A percentile compares a stretch with the other conserved stretches of the same genome.
These are phyloP conservation scores for Magnaporthiopsis poae DNA, from an alignment of 2,329 filamentous ascomycete genomes.

Conservation along the genomic window DNA sequence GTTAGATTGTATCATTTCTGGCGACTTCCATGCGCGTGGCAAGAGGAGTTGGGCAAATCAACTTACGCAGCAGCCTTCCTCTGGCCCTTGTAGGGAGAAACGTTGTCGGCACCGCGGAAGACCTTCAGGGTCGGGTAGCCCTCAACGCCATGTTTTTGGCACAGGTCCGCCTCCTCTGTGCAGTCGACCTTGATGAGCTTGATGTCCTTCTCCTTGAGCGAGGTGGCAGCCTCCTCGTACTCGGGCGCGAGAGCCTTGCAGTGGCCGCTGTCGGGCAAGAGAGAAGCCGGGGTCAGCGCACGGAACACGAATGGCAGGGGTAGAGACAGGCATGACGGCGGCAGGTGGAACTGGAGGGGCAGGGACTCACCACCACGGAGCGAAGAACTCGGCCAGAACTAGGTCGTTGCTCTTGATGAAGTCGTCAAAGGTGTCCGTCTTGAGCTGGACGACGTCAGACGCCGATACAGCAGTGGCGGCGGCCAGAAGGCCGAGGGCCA, in stretches of 20 bases:
- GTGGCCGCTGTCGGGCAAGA: constrained; percentile 63
- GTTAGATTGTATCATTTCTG: background rate
- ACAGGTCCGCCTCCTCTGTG: constrained; percentile 87
- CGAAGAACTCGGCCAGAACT: constrained; percentile 71
- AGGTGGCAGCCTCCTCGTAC: constrained; percentile 77
- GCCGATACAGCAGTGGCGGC: constrained; percentile 50
- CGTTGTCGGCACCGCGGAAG: constrained; percentile 81
- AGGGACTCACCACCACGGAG: constrained; percentile 42
- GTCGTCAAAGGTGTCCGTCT: constrained; percentile 73
- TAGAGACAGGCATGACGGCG: background rate
- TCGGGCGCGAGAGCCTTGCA: constrained; percentile 95
- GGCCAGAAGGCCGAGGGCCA: constrained; percentile 45
- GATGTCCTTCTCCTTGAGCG: constrained; percentile 80
- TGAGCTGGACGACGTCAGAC: constrained; percentile 78
- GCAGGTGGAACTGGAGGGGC: background rate
- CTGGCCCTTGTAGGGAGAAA: constrained; percentile 75
- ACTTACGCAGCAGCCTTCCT: constrained; percentile 71
- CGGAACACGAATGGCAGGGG: background rate
- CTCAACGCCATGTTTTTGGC: constrained; percentile 81
- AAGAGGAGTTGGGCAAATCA: background rate
- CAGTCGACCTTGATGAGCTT: constrained; percentile 83
- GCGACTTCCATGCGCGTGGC: background rate
- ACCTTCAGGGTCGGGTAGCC: constrained; percentile 98
- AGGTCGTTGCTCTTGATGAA: constrained; percentile 81
- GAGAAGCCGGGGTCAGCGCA: background rate